Conservation (phyloP, 2,329 filamentous ascomycete species). For the Beauveria brongniartii region DNA sequence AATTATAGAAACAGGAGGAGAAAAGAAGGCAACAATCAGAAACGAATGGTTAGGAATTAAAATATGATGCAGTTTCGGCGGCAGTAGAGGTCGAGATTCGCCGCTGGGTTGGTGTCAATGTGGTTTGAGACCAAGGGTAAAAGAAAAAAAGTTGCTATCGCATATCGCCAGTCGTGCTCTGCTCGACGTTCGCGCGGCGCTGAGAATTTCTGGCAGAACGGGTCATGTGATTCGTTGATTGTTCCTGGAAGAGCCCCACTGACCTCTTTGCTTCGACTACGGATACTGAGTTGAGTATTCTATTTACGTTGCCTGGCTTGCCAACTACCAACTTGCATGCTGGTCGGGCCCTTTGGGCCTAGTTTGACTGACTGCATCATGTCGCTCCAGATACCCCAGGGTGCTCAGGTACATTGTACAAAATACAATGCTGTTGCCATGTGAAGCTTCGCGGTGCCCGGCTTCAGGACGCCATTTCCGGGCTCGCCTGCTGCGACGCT, state of each 20-base stretch:
- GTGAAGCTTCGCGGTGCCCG: not conserved
- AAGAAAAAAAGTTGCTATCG: slow-evolving; percentile 7
- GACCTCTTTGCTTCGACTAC: no score
- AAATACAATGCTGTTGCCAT: not conserved
- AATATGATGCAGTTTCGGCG: not conserved
- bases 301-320: no score
- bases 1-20: not conserved
- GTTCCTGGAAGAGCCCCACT: not conserved
- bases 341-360: no score
- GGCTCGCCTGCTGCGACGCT: not conserved
- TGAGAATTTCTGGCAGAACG: slow-evolving; percentile 10
- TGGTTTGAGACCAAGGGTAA: not conserved
- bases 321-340: no score
- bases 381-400: not conserved
- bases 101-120: not conserved
- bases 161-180: not conserved
- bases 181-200: not conserved
- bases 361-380: not conserved
- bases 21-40: not conserved
- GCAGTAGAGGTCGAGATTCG: no score
- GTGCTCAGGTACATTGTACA: not conserved
- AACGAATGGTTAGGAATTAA: not conserved
- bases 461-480: not conserved
- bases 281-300: not conserved
- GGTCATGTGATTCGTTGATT: slow-evolving; percentile 8